Percentiles rank a stretch among this genome's conserved stretches.
Evolutionary conservation across 768 basidiomycete species (phyloP).

Genomic region (Boletus insuetus): DNA sequence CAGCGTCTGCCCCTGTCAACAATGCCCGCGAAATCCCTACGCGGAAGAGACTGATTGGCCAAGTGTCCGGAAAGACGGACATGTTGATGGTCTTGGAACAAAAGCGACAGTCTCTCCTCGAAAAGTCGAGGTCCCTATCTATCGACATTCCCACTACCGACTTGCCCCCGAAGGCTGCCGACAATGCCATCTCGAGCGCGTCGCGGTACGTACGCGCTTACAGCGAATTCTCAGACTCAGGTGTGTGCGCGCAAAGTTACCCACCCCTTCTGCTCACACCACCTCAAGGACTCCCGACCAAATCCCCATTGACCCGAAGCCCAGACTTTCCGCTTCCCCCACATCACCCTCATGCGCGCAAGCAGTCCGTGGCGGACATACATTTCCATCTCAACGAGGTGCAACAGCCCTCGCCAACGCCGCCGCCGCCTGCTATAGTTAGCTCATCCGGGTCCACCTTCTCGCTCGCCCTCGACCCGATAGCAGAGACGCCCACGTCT

Average conservation of each 20-base stretch:
- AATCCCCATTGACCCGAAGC: conserved; percentile 43
- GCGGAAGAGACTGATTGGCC: conserved; percentile 59
- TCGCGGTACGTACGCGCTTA: conserved; percentile 32
- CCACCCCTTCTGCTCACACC: conserved; percentile 5
- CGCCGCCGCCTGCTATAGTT: conserved; percentile 21
- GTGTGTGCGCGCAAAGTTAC: conserved; percentile 6
- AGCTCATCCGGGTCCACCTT: conserved; percentile 47
- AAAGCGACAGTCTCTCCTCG: conserved; percentile 49
- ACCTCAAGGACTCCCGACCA: not conserved
- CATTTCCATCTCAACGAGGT: conserved; percentile 35
- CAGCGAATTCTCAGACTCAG: conserved; percentile 25
- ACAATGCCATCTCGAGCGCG: conserved; percentile 3
- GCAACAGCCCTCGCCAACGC: conserved; percentile 15
- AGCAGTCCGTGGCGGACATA: conserved; percentile 63
- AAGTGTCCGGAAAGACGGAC: conserved; percentile 32
- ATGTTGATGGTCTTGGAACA: conserved; percentile 52
- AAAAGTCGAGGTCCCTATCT: conserved; percentile 57
- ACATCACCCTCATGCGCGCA: conserved; percentile 76
- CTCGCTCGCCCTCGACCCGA: conserved; percentile 48
- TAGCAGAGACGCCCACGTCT: conserved; percentile 42
- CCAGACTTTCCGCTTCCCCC: conserved; percentile 50
- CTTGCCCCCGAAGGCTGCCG: conserved; percentile 27
- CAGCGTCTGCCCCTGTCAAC: conserved; percentile 14
- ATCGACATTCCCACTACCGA: conserved; percentile 58
- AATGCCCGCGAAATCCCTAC: conserved; percentile 33